Evolutionary conservation across 106 monocot species (phyloP), one percentile per base, ranked within the genome.

Genomic region (Dactylorhiza incarnata): DNA sequence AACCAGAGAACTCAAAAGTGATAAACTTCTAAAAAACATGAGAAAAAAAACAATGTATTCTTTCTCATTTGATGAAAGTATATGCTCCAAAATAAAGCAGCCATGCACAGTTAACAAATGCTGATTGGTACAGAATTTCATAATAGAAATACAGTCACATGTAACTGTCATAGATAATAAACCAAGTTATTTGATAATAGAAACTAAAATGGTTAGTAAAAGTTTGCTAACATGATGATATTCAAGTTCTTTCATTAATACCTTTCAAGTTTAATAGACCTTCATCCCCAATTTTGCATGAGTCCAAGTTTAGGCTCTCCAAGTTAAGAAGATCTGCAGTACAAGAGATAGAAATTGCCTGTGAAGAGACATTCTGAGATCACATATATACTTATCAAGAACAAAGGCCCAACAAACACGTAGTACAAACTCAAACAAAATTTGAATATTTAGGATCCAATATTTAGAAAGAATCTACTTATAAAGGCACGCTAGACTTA

Each of bases 251-350:
- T 53, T 62, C 47, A 75, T 8, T 22, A 11, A 26, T 80, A 94
- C 99, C 94, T 78, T 90, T 94, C 82, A 99, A 84, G 59, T 87
- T 84, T 29, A 75, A n/a, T 68, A 99, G 85, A 12, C 99, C 99
- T 77, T 94, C 92, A 83, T 94, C 94, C 61, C 78, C 74, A 77
- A 99, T 85, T 77, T 81, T 85, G 74, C 99, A 99, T 48, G 94
- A 94, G 79, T 99, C 99, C 82, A 99, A 82, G 78, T 92, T 99
- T 55, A 99, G 80, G 80, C 84, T 86, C 81, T 99, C 99, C 91
- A 94, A 87, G 66, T 88, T 87, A 29, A 81, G 85, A 73, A 99
- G 66, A 56, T 85, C 99, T 99, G 78, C 71, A 86, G 81, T 16
- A 10, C 49, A 55, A 20, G 71, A 44, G 15, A 74, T 26, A 52